Evolutionary conservation across 352 stramenopile genomes (phyloP), one percentile per base, ranked within the genome.

Genomic region (Globisporangium paddicum): DNA sequence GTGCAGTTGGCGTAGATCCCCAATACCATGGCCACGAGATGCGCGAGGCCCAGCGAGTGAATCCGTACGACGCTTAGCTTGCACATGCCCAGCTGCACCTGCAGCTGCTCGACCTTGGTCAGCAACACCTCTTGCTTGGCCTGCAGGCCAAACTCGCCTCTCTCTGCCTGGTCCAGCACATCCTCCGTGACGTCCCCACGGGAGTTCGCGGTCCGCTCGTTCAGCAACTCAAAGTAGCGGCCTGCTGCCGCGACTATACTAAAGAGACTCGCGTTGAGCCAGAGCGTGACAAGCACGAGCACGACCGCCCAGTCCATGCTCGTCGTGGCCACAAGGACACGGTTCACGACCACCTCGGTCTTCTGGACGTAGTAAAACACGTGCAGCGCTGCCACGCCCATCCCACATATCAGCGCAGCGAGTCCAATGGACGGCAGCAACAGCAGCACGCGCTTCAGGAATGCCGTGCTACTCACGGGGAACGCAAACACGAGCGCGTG

Each of bases 81-180:
- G 47, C 66, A 84, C 16, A 87, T 52, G 0, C 80, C 80, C 4
- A 88, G 61, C 30, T 90, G 63, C 7, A 75, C 66, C 32, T 88
- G 80, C 16, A 72, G 68, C 32, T 75, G 73, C 63, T 87, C 80
- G 21, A 90, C 76, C 11, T 79, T 76, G 1, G 69, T 75, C 47
- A 69, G 60, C 14, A 85, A 60, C 32, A 77, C 77, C 58, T 87
- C 80, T 9, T 60, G 67, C 45, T 87, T 83, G n/a, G 77, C 80
- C 66, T 86, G 78, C 6, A 90, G 67, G 0, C 80, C 77, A 35
- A 90, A 88, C 50, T 90, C 77, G 7, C 80, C 80, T 11, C 75
- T 67, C 26, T 90, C 77, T 0, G 80, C 80, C 18, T 86, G 73
- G 19, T 78, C 69, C 16, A 90, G 60, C 8, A 86, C 62, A 11